Evolutionary conservation across 1,284 basidiomycete species (phyloP).

Genomic region (Xerocomus minutiporus): DNA sequence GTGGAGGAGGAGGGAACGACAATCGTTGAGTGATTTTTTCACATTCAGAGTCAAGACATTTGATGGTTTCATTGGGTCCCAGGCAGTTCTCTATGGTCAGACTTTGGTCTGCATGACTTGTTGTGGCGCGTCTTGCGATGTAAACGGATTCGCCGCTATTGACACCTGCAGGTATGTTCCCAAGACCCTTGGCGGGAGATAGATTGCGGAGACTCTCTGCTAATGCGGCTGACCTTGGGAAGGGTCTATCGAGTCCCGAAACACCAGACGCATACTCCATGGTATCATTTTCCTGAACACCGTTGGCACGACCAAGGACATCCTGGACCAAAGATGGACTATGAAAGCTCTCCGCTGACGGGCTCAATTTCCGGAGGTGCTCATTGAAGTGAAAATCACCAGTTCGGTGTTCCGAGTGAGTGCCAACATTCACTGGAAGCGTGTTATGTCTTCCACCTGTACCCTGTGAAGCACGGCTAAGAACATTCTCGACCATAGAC

Average conservation of each 20-base stretch:
- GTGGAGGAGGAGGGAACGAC: conserved; percentile 22
- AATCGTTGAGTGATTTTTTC: conserved; percentile 7
- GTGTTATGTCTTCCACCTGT: not conserved
- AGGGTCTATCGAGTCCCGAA: not conserved
- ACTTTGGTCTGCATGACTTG: not conserved
- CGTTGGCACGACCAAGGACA: no score
- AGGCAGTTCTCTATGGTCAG: not conserved
- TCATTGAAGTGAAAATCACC: not conserved
- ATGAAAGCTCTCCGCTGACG: not conserved
- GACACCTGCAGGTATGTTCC: not conserved
- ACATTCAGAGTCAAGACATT: not conserved
- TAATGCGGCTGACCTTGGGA: not conserved
- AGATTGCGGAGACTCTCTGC: not conserved
- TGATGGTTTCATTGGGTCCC: conserved; percentile 1
- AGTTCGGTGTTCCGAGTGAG: not conserved
- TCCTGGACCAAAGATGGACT: not conserved
- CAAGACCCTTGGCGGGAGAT: not conserved
- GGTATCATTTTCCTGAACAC: not conserved
- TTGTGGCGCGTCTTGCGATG: not conserved
- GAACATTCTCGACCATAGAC: not conserved
- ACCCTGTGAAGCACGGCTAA: not conserved
- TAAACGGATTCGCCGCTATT: not conserved
- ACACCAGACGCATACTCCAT: not conserved
- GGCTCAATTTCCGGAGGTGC: not conserved
- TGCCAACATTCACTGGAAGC: not conserved